Evolutionary conservation across 352 stramenopile species (phyloP).

Genomic region (Aphanomyces cochlioides): DNA sequence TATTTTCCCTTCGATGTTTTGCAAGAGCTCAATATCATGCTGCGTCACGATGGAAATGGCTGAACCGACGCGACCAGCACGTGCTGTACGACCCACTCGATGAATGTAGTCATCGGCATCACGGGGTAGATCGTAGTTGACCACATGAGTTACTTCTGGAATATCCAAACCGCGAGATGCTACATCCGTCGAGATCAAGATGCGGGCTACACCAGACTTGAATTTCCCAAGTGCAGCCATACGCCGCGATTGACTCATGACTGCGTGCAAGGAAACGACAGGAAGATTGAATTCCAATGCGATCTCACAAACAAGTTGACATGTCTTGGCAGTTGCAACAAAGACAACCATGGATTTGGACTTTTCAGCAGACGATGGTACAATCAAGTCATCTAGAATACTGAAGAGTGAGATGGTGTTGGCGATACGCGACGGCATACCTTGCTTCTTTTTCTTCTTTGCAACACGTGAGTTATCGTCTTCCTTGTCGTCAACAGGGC

Average conservation of each 20-base stretch:
- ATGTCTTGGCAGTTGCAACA: conserved; percentile 94
- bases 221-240: conserved; percentile 96
- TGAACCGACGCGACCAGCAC: conserved; percentile 85
- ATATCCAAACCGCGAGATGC: conserved; percentile 96
- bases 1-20: conserved; percentile 92
- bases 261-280: conserved; percentile 94
- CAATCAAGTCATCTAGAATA: conserved; percentile 28
- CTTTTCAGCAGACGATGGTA: conserved; percentile 6
- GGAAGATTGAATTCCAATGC: conserved; percentile 89
- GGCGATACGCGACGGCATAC: neutral
- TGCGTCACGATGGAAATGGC: conserved; percentile 95
- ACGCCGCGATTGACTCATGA: conserved; percentile 93
- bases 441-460: conserved; percentile 41
- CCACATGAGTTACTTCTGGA: conserved; percentile 93
- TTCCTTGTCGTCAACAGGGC: conserved; percentile 45
- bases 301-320: conserved; percentile 92
- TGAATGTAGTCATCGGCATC: conserved; percentile 98
- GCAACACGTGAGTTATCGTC: conserved; percentile 40
- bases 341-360: conserved; percentile 95
- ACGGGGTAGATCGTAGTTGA: conserved; percentile 97
- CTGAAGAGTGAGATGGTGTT: no score
- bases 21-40: conserved; percentile 91
- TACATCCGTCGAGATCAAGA: conserved; percentile 97
- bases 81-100: conserved; percentile 93
- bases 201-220: conserved; percentile 87